Evolutionary conservation across 2,329 filamentous ascomycete genomes (phyloP).

Genomic region (Aspergillus bombycis): DNA sequence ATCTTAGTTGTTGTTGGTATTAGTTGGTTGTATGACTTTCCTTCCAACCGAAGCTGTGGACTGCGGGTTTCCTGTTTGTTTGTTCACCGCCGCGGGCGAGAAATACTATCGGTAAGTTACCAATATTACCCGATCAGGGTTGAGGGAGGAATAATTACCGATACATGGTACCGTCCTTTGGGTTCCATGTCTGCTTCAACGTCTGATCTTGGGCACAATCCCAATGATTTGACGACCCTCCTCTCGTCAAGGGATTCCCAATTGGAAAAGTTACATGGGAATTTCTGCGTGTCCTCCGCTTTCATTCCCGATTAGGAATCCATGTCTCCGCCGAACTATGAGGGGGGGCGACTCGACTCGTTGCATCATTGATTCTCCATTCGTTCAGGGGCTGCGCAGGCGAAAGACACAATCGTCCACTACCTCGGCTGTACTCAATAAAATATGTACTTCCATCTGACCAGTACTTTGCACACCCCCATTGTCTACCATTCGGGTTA

Average conservation of each 20-base stretch:
- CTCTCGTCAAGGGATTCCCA: not conserved
- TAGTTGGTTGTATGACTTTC: not conserved
- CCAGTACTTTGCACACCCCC: not conserved
- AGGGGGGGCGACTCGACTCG: not conserved
- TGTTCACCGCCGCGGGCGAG: not conserved
- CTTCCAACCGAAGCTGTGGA: not conserved
- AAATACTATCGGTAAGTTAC: not conserved
- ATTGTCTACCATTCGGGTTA: not conserved
- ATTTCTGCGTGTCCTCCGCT: not conserved
- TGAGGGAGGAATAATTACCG: not conserved
- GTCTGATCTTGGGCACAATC: not conserved
- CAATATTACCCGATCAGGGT: conserved; percentile 5
- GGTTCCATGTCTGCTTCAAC: not conserved
- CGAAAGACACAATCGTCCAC: not conserved
- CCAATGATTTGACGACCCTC: not conserved
- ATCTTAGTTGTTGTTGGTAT: not conserved
- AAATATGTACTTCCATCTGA: not conserved
- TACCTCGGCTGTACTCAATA: not conserved
- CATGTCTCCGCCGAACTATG: not conserved
- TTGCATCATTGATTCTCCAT: conserved; percentile 6
- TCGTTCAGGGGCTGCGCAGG: not conserved
- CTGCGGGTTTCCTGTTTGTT: not conserved
- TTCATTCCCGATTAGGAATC: not conserved
- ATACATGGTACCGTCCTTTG: not conserved
- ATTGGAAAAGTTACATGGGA: not conserved